Evolutionary conservation across 2,329 filamentous ascomycete genomes (phyloP).

Genomic region (Madurella mycetomatis): DNA sequence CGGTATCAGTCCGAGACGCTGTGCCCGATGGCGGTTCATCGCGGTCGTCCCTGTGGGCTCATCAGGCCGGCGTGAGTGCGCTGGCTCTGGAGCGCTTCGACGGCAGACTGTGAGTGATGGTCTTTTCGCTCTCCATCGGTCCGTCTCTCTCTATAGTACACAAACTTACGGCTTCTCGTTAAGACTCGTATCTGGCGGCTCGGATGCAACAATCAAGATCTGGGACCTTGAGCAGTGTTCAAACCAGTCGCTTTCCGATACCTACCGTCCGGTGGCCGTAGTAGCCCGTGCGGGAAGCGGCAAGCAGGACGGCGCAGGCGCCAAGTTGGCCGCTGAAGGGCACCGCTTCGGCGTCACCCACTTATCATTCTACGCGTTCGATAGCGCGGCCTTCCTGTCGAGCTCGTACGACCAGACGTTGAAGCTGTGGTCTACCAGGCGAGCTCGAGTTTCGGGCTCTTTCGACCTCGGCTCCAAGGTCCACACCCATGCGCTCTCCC

Average conservation of each 20-base stretch:
- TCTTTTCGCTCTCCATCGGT: not conserved
- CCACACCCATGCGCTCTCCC: slow-evolving; percentile 74
- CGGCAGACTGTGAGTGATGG: slow-evolving; percentile 58
- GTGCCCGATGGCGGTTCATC: not conserved
- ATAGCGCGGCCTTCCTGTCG: slow-evolving; percentile 69
- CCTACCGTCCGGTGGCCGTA: slow-evolving; percentile 51
- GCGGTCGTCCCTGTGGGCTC: slow-evolving; percentile 51
- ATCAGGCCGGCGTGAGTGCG: slow-evolving; percentile 73
- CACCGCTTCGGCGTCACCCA: slow-evolving; percentile 71
- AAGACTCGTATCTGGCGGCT: slow-evolving; percentile 78
- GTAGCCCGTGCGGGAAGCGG: slow-evolving; percentile 40
- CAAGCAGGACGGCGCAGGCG: not conserved
- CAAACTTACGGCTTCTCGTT: not conserved
- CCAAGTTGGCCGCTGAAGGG: not conserved
- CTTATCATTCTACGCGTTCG: slow-evolving; percentile 73
- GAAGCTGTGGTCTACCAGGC: slow-evolving; percentile 68
- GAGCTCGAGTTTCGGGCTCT: slow-evolving; percentile 55
- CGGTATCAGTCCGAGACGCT: slow-evolving; percentile 2
- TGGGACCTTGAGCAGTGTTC: slow-evolving; percentile 74
- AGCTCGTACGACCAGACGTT: slow-evolving; percentile 74
- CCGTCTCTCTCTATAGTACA: no score
- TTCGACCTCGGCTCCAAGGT: slow-evolving; percentile 66
- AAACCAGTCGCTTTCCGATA: slow-evolving; percentile 42
- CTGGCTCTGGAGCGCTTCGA: slow-evolving; percentile 79
- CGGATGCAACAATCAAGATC: slow-evolving; percentile 76